Base-by-base conservation (phyloP, 192 early-diverging fungal species). In the Mortierella hygrophila region DNA sequence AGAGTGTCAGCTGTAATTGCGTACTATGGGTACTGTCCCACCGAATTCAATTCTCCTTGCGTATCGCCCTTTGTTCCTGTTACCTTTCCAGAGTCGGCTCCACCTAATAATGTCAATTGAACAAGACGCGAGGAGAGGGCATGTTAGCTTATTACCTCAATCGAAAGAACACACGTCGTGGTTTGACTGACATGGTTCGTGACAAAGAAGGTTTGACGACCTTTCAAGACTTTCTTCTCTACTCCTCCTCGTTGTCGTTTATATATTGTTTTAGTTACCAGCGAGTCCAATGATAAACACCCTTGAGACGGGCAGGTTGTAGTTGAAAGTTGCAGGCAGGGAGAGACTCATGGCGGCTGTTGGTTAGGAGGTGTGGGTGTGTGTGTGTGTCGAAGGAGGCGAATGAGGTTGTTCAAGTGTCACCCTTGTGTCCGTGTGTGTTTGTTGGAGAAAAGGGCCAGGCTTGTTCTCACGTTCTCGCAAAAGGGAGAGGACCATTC, bases 51-150 rank as follows among this genome's bases (percentile, higher is more conserved):
- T 65, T 29, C 9, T 65, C 60, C 13, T 65, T 65, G 60, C 9
- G n/a, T 32, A 8, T 65, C 29, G 60, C 49, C 16, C 3, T 52
- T n/a, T 32, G 13, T 11, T 32, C n/a, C 60, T 65, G 60, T 65
- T 77, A 80, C 83, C 83, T 85, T 85, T 74, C 83, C 83, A 29
- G 78, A 76, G 52, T 85, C 83, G n/a, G 83, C 83, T 40, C 83
- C 83, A 18, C 83, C 83, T 85, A 77, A 13, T 46, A 42, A 46
- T 35, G 68, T 21, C 29, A 77, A 54, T 44, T 29, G 6, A 11
- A 16, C 0, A 74, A 13, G 26, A 74, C 4, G 72, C 20, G 32
- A 74, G 72, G 20, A 10, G 54, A 20, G 0, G 38, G 11, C 5
- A 26, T 26, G 37, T 37, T 69, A 69, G 68, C 37, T 70, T 20